These are phyloP conservation scores for Syzygium aromaticum DNA, from an alignment of 345 rosid genomes.

Conservation along the genomic window DNA sequence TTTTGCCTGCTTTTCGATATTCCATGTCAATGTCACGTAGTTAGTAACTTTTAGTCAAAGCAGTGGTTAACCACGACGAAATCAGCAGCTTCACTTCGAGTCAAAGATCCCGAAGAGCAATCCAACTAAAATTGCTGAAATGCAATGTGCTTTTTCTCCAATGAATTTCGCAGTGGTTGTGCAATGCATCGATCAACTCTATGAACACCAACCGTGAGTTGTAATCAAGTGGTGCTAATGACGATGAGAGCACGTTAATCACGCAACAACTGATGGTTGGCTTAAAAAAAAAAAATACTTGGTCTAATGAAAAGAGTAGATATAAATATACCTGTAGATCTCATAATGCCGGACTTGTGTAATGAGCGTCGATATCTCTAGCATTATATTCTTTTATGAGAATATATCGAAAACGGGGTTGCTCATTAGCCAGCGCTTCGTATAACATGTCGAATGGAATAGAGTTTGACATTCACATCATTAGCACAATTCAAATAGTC, in stretches of 20 bases:
- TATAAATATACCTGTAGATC: background rate
- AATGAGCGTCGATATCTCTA: background rate
- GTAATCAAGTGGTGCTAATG: background rate
- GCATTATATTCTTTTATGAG: background rate
- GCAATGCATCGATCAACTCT: background rate
- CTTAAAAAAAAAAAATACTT: no score
- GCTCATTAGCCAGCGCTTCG: background rate
- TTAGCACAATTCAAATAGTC: background rate
- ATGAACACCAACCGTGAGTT: background rate
- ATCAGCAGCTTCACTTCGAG: background rate
- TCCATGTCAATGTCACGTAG: background rate
- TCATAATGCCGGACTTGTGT: background rate
- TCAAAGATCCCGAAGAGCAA: background rate
- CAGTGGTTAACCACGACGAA: background rate
- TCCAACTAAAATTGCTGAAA: background rate
- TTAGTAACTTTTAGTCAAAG: background rate
- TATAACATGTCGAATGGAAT: background rate
- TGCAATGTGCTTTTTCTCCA: background rate
- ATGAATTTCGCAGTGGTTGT: background rate
- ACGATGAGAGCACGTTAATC: background rate
- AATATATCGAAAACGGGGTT: background rate
- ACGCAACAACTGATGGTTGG: background rate
- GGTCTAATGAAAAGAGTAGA: background rate
- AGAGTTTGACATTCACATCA: background rate
- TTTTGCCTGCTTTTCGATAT: background rate